Conservation (phyloP, 495 filamentous ascomycete genomes). For the Tuber borchii region DNA sequence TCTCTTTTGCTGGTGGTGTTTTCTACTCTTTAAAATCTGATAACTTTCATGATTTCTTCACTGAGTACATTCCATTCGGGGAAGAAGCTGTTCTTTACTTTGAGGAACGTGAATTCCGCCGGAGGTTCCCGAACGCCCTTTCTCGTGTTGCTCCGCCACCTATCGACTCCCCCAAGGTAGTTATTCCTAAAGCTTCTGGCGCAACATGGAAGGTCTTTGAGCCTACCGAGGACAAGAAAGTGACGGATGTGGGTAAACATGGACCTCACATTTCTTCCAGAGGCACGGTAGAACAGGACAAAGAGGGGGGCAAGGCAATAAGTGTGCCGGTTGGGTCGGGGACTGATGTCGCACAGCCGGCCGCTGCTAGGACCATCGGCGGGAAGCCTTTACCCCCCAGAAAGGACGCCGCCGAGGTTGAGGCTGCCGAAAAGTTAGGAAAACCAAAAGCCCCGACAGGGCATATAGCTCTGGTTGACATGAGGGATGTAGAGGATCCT, state of each 20-base stretch:
- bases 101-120: slow-evolving; percentile 89
- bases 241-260: slow-evolving; percentile 33
- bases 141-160: slow-evolving; percentile 47
- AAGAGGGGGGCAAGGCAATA: slow-evolving; percentile 39
- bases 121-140: slow-evolving; percentile 72
- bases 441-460: slow-evolving; percentile 37
- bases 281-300: slow-evolving; percentile 21
- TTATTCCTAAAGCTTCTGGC: slow-evolving; percentile 76
- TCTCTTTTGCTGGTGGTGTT: slow-evolving; percentile 79
- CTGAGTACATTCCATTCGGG: slow-evolving; percentile 90
- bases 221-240: slow-evolving; percentile 48
- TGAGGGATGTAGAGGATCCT: slow-evolving; percentile 69
- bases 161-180: slow-evolving; percentile 54
- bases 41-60: slow-evolving; percentile 99
- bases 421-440: slow-evolving; percentile 45
- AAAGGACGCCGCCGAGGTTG: slow-evolving; percentile 25
- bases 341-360: slow-evolving; percentile 38
- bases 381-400: slow-evolving; percentile 35
- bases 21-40: slow-evolving; percentile 89
- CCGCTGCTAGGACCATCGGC: slow-evolving; percentile 40
- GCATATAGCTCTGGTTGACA: slow-evolving; percentile 61
- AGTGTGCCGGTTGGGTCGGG: slow-evolving; percentile 29
- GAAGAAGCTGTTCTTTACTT: slow-evolving; percentile 95
- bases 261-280: slow-evolving; percentile 36
- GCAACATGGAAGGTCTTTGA: slow-evolving; percentile 69